Percentiles rank a stretch among this genome's conserved stretches.
phyloP scores from a whole-genome alignment of 345 rosid genomes.

The Euphorbia tirucalli region DNA sequence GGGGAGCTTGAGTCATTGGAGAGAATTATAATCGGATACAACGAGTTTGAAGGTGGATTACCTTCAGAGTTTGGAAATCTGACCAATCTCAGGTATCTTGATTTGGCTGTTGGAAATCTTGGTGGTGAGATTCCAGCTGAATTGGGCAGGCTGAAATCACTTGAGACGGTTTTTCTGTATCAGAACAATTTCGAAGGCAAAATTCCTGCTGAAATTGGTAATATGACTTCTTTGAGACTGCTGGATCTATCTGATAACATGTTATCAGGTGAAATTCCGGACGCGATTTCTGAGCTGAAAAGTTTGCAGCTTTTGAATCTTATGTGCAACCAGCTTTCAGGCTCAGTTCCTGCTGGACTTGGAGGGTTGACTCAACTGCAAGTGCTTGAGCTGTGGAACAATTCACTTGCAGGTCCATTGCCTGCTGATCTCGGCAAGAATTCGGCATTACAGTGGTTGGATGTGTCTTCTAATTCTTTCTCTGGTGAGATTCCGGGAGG shows the following conservation, averaged over 20 bases:
- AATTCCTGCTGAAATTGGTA: conserved; percentile 66
- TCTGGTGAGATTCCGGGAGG: conserved; percentile 68
- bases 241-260: conserved; percentile 83
- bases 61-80: conserved; percentile 74
- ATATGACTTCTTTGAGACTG: conserved; percentile 48
- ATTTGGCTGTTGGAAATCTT: conserved; percentile 67
- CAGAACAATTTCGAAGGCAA: conserved; percentile 64
- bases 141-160: conserved; percentile 56
- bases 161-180: conserved; percentile 65
- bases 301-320: conserved; percentile 75
- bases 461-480: conserved; percentile 72
- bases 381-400: conserved; percentile 89
- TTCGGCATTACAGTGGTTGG: conserved; percentile 82
- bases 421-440: conserved; percentile 71
- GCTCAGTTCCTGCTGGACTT: conserved; percentile 56
- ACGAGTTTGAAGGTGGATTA: conserved; percentile 69
- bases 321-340: conserved; percentile 75
- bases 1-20: conserved; percentile 76
- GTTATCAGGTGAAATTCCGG: conserved; percentile 64
- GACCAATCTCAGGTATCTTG: conserved; percentile 70
- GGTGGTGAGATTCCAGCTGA: conserved; percentile 71
- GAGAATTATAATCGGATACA: conserved; percentile 82
- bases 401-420: conserved; percentile 73
- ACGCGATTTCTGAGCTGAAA: conserved; percentile 52
- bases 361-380: conserved; percentile 50